Evolutionary conservation across 306 rosid species (phyloP), one percentile per base, ranked within the genome.

Genomic region (Glycine tomentella): DNA sequence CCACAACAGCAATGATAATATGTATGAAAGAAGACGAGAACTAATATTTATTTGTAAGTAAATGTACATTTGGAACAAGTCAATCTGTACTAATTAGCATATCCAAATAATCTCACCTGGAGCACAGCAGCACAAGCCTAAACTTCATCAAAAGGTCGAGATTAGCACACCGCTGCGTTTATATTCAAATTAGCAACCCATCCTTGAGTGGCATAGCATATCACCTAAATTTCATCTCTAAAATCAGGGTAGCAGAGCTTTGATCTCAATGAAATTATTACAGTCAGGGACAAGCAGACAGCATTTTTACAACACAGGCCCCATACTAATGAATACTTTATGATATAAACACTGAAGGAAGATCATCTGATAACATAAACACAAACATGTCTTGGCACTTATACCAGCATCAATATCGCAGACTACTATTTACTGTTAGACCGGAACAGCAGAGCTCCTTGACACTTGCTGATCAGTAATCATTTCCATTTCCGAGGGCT

Each of bases 321-420:
- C 78, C 50, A 31, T 25, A 40, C 76, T 75, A 50, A 83, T 76
- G 70, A 64, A 59, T 75, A 71, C 38, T 77, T 53, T 62, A 75
- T 59, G 61, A 65, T 62, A 64, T 57, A 75, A 88, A 78, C 84
- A 81, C 78, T 70, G 57, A 51, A 77, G 65, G 36, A 20, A 75
- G 70, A 80, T 74, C 55, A 69, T 71, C 79, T 70, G 34, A 84
- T 70, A 83, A 81, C 77, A 57, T 76, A 40, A 70, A 85, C 78
- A 87, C 81, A 85, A 45, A 79, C 82, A 81, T 55, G 57, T 65
- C 77, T 69, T 63, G 64, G 83, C 79, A 73, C 76, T 61, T 75
- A 66, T 42, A 67, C 73, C 61, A 64, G 62, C 75, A 81, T 20
- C 46, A 61, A 78, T 50, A 68, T 82, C 20, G 65, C 78, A 59